A percentile compares a stretch with the other conserved stretches of the same genome.
Conservation (phyloP, 2,329 filamentous ascomycete species). For the Cladosporium sp. region DNA sequence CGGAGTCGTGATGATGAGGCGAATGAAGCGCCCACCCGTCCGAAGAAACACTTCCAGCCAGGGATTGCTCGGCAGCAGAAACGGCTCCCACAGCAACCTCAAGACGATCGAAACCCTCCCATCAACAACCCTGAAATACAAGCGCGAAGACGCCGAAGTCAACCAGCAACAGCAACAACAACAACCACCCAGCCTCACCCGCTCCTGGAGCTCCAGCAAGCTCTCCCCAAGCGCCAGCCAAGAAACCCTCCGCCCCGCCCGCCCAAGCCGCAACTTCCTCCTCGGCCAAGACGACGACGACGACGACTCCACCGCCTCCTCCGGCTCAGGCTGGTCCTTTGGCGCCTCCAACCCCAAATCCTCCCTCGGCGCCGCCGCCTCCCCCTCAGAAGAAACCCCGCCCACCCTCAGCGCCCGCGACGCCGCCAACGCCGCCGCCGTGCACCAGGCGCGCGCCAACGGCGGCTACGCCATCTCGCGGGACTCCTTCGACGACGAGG, state of each 20-base stretch:
- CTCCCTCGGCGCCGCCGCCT: conserved; percentile 22
- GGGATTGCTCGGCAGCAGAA: conserved; percentile 42
- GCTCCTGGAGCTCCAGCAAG: conserved; percentile 8
- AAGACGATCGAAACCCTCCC: conserved; percentile 85
- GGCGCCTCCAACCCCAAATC: conserved; percentile 29
- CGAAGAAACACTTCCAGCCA: conserved; percentile 34
- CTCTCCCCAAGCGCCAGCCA: conserved; percentile 72
- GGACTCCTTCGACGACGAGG: conserved; percentile 43
- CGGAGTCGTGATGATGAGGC: conserved; percentile 76
- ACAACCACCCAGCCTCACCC: conserved; percentile 15
- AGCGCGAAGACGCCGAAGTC: conserved; percentile 8
- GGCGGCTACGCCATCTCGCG: conserved; percentile 6
- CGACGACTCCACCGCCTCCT: conserved; percentile 15
- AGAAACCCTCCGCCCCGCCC: conserved; percentile 70
- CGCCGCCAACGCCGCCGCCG: conserved; percentile 6
- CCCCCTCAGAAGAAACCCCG: conserved; percentile 7
- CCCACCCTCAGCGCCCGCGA: not conserved
- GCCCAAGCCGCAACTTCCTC: conserved; percentile 59
- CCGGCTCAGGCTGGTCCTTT: conserved; percentile 29
- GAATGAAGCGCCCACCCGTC: conserved; percentile 47
- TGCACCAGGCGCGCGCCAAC: not conserved
- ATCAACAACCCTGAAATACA: conserved; percentile 78
- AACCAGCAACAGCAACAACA: not conserved
- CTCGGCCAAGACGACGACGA: conserved; percentile 39
- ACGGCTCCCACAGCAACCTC: conserved; percentile 50